Evolutionary conservation across 1,284 basidiomycete species (phyloP), one percentile per base, ranked within the genome.

Genomic region (Sanghuangporus sanghuang): DNA sequence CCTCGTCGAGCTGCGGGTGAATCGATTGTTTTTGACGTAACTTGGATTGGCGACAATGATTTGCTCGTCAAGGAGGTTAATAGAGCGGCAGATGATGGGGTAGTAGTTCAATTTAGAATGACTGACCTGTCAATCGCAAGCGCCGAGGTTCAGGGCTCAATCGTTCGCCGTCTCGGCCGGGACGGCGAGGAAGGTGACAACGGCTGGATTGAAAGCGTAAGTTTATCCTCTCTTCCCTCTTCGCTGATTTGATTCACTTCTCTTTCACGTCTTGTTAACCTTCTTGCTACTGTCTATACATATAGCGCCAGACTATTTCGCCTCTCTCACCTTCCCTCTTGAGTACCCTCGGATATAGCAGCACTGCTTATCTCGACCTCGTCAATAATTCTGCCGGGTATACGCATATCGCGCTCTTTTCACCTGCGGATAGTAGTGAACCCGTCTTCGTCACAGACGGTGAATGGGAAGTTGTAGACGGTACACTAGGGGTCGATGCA

Each of bases 361-460:
- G 75, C 9, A 71, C 79, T 12, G 91, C 91, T 12, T 98, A 97
- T 74, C 80, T 98, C 50, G 95, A 98, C 72, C 83, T 98, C 66
- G 83, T 95, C 3, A 92, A 95, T 11, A 86, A 84, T 27, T 70
- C 78, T 27, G 83, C 90, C 18, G 95, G 95, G 0, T 97, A 82
- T 78, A 89, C 93, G 69, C 95, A 97, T 71, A 86, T 97, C 69
- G 95, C 95, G 0, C 81, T 95, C 39, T 97, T 95, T 77, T 88
- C 84, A 65, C 89, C 93, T 1, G 84, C 89, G 2, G 83, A 82
- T 67, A 80, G 87, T 14, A 76, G 78, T 32, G 82, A 79, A 0
- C 94, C 95, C 1, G 80, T 78, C 39, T 98, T 94, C 79, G 78
- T 98, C 39, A 98, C 96, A 0, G 79, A 78, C 1, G 96, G 96